These are phyloP conservation scores for Coemansia sp. DNA, from an alignment of 192 early-diverging fungal species.

Conservation along the genomic window DNA sequence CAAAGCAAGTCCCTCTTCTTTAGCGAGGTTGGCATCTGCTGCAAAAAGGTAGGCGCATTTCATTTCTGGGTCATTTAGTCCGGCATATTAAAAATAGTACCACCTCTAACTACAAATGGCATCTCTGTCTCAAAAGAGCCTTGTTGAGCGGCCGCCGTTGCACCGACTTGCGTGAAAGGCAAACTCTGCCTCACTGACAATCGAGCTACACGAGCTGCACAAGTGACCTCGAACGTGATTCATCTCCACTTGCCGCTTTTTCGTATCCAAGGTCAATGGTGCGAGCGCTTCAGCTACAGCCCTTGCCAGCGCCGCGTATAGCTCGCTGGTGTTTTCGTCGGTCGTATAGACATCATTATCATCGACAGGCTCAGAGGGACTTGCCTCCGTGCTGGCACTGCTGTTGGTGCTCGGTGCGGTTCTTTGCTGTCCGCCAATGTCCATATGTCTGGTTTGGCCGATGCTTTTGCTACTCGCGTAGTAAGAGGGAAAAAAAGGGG, in stretches of 20 bases:
- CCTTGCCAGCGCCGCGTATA: neutral
- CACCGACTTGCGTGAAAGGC: constrained; percentile 5
- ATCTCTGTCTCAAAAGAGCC: neutral
- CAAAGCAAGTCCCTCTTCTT: neutral
- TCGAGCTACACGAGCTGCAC: neutral
- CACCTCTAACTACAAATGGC: neutral
- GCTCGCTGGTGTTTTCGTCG: neutral
- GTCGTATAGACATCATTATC: neutral
- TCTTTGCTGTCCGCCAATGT: neutral
- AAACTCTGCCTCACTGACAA: constrained; percentile 1
- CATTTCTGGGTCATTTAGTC: neutral
- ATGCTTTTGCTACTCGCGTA: neutral
- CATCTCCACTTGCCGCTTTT: neutral
- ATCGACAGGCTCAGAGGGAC: neutral
- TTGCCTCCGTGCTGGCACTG: neutral
- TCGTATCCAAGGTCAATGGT: neutral
- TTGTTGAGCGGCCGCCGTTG: neutral
- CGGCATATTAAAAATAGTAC: neutral
- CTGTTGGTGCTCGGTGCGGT: neutral
- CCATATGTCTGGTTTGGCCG: neutral
- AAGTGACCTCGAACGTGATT: neutral
- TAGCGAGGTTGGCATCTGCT: neutral
- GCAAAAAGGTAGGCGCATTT: neutral
- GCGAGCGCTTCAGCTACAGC: neutral
- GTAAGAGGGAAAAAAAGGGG: neutral